Conservation (phyloP, 1,284 basidiomycete genomes). For the Sphaerobolus stellatus region DNA sequence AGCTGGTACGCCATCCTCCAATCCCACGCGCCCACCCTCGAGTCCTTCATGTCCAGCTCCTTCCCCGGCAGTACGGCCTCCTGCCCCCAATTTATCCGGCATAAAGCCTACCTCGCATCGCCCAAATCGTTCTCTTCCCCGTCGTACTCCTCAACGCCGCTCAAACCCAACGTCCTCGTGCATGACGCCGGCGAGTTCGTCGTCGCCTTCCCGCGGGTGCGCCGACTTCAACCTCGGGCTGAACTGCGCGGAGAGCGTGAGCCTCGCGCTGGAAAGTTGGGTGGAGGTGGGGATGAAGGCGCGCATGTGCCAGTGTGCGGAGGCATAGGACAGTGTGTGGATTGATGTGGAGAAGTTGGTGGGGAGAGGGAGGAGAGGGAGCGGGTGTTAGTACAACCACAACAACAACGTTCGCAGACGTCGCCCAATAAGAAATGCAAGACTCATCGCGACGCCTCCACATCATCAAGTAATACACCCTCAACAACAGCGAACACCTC, state of each 20-base stretch:
- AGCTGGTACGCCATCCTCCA: conserved; percentile 95
- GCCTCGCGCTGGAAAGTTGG: conserved; percentile 96
- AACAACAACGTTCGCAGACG: neutral
- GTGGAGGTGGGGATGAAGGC: conserved; percentile 83
- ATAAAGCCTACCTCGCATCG: conserved; percentile 95
- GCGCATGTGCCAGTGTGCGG: conserved; percentile 81
- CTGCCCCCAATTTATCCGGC: conserved; percentile 92
- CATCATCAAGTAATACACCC: too few species aligned
- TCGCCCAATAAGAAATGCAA: neutral
- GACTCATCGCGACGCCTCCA: too few species aligned
- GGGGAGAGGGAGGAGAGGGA: neutral
- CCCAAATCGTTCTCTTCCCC: conserved; percentile 64
- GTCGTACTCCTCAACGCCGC: conserved; percentile 46
- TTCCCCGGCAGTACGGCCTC: conserved; percentile 82
- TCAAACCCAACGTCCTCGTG: conserved; percentile 84
- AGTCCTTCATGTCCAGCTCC: conserved; percentile 78
- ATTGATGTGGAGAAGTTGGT: neutral
- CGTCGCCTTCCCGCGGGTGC: conserved; percentile 92
- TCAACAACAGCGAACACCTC: too few species aligned
- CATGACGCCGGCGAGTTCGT: conserved; percentile 93
- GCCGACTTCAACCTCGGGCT: conserved; percentile 98
- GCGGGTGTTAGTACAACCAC: neutral
- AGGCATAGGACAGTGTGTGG: conserved; percentile 55
- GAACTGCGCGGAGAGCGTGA: conserved; percentile 97
- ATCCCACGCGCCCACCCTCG: conserved; percentile 71